A percentile compares a stretch with the other conserved stretches of the same genome.
Evolutionary conservation across 495 filamentous ascomycete species (phyloP).

Genomic region (Pseudoneurospora amorphoporcata): DNA sequence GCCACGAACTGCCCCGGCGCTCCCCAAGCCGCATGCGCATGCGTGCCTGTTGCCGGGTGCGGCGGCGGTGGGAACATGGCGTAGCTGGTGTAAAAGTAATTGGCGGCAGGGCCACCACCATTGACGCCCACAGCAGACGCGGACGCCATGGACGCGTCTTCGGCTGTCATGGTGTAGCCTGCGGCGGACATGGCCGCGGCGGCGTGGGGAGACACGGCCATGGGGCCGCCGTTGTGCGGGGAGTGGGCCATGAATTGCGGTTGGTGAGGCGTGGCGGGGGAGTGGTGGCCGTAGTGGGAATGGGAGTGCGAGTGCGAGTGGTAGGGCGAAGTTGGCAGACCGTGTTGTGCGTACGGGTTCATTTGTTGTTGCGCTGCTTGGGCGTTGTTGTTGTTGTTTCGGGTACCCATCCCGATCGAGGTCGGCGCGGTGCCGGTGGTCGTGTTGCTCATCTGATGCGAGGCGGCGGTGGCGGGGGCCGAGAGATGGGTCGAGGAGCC

Average conservation of each 20-base stretch:
- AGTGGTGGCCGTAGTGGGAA: background rate
- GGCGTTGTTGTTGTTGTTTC: background rate
- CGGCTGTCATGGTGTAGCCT: background rate
- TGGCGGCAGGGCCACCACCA: background rate
- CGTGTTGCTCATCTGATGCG: slow-evolving; percentile 7
- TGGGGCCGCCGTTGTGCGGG: background rate
- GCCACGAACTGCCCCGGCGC: background rate
- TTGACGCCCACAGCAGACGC: background rate
- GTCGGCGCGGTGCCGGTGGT: slow-evolving; percentile 4
- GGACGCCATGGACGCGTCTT: background rate
- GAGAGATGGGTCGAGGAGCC: slow-evolving; percentile 9
- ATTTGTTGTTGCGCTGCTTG: background rate
- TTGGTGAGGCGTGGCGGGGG: background rate
- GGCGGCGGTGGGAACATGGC: background rate
- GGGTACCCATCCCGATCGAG: slow-evolving; percentile 4
- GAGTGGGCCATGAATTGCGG: background rate
- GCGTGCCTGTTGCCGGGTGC: background rate
- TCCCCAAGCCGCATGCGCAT: background rate
- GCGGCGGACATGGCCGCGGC: background rate
- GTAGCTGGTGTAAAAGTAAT: background rate
- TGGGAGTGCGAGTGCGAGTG: background rate
- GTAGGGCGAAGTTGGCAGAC: background rate
- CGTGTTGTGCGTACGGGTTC: background rate
- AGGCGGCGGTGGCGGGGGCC: slow-evolving; percentile 6
- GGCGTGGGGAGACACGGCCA: background rate